phyloP scores from a whole-genome alignment of 2,329 filamentous ascomycete species.

The Davidsoniella eucalypti region DNA sequence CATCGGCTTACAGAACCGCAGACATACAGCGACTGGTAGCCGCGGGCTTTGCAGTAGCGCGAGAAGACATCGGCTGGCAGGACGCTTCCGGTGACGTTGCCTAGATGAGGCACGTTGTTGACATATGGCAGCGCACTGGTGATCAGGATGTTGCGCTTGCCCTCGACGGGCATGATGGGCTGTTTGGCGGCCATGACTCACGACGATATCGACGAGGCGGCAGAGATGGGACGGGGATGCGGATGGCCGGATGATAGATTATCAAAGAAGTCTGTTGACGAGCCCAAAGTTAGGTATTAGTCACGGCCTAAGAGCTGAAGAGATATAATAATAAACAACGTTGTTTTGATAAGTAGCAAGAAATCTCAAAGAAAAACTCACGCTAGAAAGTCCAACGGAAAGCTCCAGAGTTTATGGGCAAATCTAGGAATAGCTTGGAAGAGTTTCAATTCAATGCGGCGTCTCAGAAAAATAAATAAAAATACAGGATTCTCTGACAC shows the following conservation, averaged over 20 bases:
- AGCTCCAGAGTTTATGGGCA: too few species aligned
- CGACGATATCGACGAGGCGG: not conserved
- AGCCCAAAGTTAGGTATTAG: not conserved
- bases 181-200: conserved; percentile 14
- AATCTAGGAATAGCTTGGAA: too few species aligned
- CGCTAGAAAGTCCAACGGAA: too few species aligned
- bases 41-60: conserved; percentile 64
- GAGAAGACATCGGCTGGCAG: conserved; percentile 79
- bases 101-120: conserved; percentile 65
- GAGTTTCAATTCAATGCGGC: too few species aligned
- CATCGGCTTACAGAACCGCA: conserved; percentile 44
- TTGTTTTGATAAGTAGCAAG: too few species aligned
- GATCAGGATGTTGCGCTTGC: conserved; percentile 75
- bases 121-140: conserved; percentile 80
- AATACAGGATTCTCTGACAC: too few species aligned
- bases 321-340: not conserved
- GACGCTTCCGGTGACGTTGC: conserved; percentile 76
- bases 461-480: too few species aligned
- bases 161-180: conserved; percentile 47
- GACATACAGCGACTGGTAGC: conserved; percentile 64
- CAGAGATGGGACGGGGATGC: not conserved
- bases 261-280: not conserved
- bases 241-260: not conserved
- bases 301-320: not conserved
- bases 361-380: too few species aligned